These are phyloP conservation scores for Coemansia sp. DNA, from an alignment of 192 early-diverging fungal species.

Conservation along the genomic window DNA sequence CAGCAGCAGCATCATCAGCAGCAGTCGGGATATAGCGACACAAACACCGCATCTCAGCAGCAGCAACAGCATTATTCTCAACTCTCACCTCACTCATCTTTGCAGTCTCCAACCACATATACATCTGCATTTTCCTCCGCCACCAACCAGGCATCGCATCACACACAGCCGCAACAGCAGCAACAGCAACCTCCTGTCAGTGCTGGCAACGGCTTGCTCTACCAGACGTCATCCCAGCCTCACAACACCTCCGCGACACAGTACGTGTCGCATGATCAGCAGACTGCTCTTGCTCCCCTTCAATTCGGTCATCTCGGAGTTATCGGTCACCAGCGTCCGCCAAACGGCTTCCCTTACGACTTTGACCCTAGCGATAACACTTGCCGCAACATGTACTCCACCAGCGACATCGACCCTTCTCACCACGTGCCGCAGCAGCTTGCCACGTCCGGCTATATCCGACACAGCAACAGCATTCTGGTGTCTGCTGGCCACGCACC, in stretches of 20 bases:
- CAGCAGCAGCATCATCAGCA: constrained; percentile 14
- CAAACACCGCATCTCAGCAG: constrained; percentile 4
- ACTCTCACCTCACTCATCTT: constrained; percentile 23
- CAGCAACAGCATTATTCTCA: constrained; percentile 20
- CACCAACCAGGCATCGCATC: constrained; percentile 6
- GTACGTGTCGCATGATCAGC: constrained; percentile 49
- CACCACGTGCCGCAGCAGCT: constrained; percentile 36
- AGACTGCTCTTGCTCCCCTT: constrained; percentile 35
- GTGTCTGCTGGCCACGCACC: constrained; percentile 21
- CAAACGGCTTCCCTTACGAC: constrained; percentile 37
- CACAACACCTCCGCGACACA: constrained; percentile 33
- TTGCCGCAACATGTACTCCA: constrained; percentile 38
- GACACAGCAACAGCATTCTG: constrained; percentile 31
- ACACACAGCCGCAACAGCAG: constrained; percentile 12
- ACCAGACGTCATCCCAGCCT: constrained; percentile 30
- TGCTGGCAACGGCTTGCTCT: constrained; percentile 20
- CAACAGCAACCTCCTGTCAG: constrained; percentile 13
- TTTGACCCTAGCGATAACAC: constrained; percentile 41
- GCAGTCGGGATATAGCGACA: constrained; percentile 19
- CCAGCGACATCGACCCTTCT: constrained; percentile 30
- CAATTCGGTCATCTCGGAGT: constrained; percentile 38
- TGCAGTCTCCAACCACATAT: constrained; percentile 23
- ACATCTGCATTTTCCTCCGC: constrained; percentile 32
- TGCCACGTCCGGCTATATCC: constrained; percentile 27
- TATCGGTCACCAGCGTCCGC: constrained; percentile 37